Base-by-base conservation (phyloP, 2,329 filamentous ascomycete genomes). In the Venturia effusa region DNA sequence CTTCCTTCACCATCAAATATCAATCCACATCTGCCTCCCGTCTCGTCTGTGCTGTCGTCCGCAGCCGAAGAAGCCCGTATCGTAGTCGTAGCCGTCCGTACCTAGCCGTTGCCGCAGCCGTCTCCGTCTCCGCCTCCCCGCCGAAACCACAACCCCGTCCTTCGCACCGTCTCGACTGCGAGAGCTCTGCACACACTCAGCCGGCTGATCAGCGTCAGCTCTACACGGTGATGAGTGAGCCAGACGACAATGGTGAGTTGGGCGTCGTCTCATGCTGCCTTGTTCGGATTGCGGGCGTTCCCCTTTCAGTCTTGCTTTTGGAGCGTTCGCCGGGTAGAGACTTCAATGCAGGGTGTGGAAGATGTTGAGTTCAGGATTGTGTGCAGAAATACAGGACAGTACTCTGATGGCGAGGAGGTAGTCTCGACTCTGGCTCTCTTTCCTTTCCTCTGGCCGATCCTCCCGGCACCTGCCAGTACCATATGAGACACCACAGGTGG, bases 141-240 rank as follows among this genome's bases (percentile, higher is more conserved):
- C 27, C 51, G 51, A 19, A 11, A 5, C 51, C 51, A 19, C 51
- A 57, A 32, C 51, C 51, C 13, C 27, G 15, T 22, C 19, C 24
- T 5, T 54, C 5, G 51, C 27, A 57, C 27, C 51, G n/a, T 30
- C 51, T 34, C 51, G 27, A 34, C 22, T 15, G 51, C n/a, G 51
- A 57, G 51, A 32, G 51, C 51, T 57, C 51, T 15, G 30, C 51
- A 57, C n/a, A 57, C 30, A 57, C 51, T 57, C 51, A 19, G 51
- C 51, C 34, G 51, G 40, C 59, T 40, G 32, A 40, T 61, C 64
- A 62, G 51, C 55, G 37, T 48, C 65, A 68, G 71, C 71, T 71
- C 67, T 68, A 67, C 68, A 74, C 66, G 73, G 73, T 73, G 71
- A 75, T 75, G 74, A 75, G 71, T 72, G 70, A 69, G 72, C 72